Evolutionary conservation across 1,284 basidiomycete species (phyloP), one percentile per base, ranked within the genome.

Genomic region (Trichosporon sp.): DNA sequence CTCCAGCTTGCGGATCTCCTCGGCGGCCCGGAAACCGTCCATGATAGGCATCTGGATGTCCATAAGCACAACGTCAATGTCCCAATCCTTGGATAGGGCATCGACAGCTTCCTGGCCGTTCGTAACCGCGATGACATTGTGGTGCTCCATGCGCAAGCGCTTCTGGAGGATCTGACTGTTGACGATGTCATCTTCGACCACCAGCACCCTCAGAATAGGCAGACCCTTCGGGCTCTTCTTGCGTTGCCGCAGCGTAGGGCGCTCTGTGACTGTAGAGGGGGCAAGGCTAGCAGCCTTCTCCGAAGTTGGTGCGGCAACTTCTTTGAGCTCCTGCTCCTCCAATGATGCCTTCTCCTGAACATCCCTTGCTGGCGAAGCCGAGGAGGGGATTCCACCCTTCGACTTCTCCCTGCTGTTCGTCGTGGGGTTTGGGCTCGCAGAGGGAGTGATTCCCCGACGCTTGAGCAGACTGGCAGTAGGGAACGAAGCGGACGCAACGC

Each of bases 31-130:
- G 72, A 89, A 89, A 1, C 92, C 92, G 75, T 93, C 88, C 69
- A 92, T 85, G 68, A 93, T 89, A 0, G 92, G 92, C 92, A 93
- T 93, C 90, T 92, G 91, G 35, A 93, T 89, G 79, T 93, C 92
- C 92, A 93, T 93, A 66, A 95, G 84, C 21, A 93, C 85, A 63
- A 86, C 88, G 78, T 95, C 92, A 18, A 87, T 85, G 35, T 86
- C 84, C 76, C 76, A 75, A 77, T 93, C 90, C 0, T 80, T 75
- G 67, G 86, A 79, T 34, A 93, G 84, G 69, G 85, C 85, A 56
- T 91, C 88, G 1, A 92, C 84, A 0, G 88, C 89, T 77, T 93
- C 91, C 80, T 91, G 90, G 5, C 92, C 92, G 75, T 93, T 92
- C 3, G 87, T 89, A 0, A 89, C 89, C 62, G 87, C 87, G 27